A percentile compares a stretch with the other conserved stretches of the same genome.
phyloP scores from a whole-genome alignment of 2,329 filamentous ascomycete species.

The Plectosphaerella plurivora region DNA sequence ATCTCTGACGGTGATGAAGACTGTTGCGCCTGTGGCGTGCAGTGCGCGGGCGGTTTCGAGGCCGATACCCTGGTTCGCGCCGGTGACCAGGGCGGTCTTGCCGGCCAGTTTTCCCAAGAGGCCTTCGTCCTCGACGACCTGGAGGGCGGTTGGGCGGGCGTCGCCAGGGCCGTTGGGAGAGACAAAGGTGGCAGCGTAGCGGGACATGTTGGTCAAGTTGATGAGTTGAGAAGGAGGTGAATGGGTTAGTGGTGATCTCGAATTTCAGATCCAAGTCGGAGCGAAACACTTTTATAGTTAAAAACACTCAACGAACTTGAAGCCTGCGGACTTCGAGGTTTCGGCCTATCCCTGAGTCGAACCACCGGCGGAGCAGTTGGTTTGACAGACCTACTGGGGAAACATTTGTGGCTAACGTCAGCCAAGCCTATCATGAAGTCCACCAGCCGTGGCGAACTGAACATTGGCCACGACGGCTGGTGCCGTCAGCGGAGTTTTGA shows the following conservation, averaged over 20 bases:
- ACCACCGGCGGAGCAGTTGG: no score
- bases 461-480: no score
- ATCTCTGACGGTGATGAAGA: constrained; percentile 42
- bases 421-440: no score
- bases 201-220: background rate
- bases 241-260: background rate
- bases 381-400: no score
- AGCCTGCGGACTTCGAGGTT: no score
- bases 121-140: constrained; percentile 26
- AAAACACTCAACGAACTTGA: no score
- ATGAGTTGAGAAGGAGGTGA: background rate
- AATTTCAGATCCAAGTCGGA: background rate
- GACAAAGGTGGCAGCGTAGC: background rate
- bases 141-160: constrained; percentile 27
- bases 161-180: constrained; percentile 24
- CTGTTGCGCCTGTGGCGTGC: constrained; percentile 25
- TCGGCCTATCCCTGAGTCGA: no score
- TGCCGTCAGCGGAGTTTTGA: no score
- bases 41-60: constrained; percentile 31
- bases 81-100: constrained; percentile 36
- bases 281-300: no score
- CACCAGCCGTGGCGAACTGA: no score
- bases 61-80: constrained; percentile 29
- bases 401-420: no score
- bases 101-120: constrained; percentile 26